Conservation (phyloP, 495 filamentous ascomycete genomes). For the Neurospora sp. region DNA sequence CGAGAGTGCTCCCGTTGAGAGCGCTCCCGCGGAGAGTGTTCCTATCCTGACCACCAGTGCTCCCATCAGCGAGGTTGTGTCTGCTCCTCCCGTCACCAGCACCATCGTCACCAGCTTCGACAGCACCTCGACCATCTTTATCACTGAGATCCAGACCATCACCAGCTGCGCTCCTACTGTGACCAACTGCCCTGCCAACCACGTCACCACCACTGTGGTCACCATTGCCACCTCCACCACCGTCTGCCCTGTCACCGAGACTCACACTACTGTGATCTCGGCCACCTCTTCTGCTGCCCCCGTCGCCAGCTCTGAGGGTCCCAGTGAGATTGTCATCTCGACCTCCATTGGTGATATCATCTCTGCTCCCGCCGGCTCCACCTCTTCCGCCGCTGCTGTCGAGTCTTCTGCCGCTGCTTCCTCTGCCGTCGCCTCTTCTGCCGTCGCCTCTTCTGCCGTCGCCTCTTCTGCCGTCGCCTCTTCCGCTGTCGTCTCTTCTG, state of each 20-base stretch:
- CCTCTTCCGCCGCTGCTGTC: not conserved
- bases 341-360: not conserved
- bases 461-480: not conserved
- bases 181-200: constrained; percentile 48
- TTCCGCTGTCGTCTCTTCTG: constrained; percentile 4
- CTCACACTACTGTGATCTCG: constrained; percentile 16
- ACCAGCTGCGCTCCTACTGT: constrained; percentile 48
- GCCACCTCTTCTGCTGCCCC: constrained; percentile 6
- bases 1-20: constrained; percentile 1
- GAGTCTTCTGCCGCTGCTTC: not conserved
- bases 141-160: constrained; percentile 48
- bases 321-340: constrained; percentile 1
- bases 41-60: constrained; percentile 13
- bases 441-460: not conserved
- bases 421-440: not conserved
- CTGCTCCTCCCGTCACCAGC: constrained; percentile 12
- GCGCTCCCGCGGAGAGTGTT: constrained; percentile 1
- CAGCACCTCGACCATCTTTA: constrained; percentile 51
- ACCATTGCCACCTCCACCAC: constrained; percentile 55
- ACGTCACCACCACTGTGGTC: constrained; percentile 39
- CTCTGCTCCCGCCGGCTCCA: not conserved
- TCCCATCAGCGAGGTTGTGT: constrained; percentile 3
- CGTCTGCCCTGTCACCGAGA: constrained; percentile 41
- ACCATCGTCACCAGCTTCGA: constrained; percentile 21
- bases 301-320: not conserved